Evolutionary conservation across 495 filamentous ascomycete genomes (phyloP).

Genomic region (Aspergillus egyptiacus): DNA sequence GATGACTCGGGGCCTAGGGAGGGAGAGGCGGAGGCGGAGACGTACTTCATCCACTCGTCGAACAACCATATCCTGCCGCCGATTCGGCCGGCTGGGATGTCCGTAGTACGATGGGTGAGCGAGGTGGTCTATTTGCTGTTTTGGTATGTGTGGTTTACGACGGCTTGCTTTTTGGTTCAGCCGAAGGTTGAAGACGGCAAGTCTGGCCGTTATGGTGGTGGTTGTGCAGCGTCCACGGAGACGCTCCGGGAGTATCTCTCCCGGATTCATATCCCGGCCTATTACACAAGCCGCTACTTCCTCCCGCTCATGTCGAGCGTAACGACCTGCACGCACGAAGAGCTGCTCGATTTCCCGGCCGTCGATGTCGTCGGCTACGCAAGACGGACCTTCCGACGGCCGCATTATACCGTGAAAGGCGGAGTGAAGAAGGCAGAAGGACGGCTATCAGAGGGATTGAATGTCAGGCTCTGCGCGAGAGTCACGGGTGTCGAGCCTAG

Average conservation of each 20-base stretch:
- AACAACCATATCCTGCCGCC: slow-evolving; percentile 45
- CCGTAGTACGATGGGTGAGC: slow-evolving; percentile 25
- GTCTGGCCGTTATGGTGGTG: too few relatives aligned
- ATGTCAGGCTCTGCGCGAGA: slow-evolving; percentile 19
- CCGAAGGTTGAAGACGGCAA: too few relatives aligned
- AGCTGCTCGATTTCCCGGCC: slow-evolving; percentile 47
- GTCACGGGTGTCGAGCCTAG: slow-evolving; percentile 14
- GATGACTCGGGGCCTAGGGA: neutral
- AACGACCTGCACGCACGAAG: slow-evolving; percentile 46
- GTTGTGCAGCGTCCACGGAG: neutral
- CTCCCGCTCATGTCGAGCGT: slow-evolving; percentile 49
- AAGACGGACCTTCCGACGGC: slow-evolving; percentile 35
- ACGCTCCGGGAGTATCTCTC: slow-evolving; percentile 28
- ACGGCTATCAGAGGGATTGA: slow-evolving; percentile 30
- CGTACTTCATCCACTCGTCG: slow-evolving; percentile 43
- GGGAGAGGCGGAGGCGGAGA: neutral
- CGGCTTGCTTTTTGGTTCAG: slow-evolving; percentile 40
- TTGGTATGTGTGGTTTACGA: slow-evolving; percentile 45
- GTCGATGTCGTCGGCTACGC: slow-evolving; percentile 44
- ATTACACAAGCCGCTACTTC: slow-evolving; percentile 40
- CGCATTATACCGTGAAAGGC: slow-evolving; percentile 43
- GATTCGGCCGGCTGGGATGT: slow-evolving; percentile 21
- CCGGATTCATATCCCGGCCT: slow-evolving; percentile 40
- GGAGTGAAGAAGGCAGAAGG: slow-evolving; percentile 43
- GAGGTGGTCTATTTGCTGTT: slow-evolving; percentile 35